Evolutionary conservation across 345 rosid species (phyloP), one percentile per base, ranked within the genome.

Genomic region (Brassica carinata): DNA sequence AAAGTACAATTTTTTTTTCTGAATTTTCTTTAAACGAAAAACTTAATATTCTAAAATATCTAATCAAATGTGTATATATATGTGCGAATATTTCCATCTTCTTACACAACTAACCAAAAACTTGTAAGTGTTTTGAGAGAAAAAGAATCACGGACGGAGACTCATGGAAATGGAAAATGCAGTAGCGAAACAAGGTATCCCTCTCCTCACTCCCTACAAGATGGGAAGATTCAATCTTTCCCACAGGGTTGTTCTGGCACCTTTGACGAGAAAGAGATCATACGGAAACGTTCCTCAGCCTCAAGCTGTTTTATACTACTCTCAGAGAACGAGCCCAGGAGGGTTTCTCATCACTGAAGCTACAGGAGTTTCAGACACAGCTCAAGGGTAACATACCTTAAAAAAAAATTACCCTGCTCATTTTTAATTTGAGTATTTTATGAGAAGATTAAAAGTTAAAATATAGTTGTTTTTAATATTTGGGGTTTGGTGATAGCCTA

Each of bases 331-430:
- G 2, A 73, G 87, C 0, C 74, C 83, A 51, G 94, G 92, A 2
- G 96, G 94, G 15, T 65, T 90, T 69, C 87, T 90, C 70, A 81
- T 92, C 59, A 0, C 88, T 7, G 95, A 90, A 82, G 90, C 87
- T 0, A 82, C 95, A 2, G 92, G 89, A 69, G 87, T 92, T 71
- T 89, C 93, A 33, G 87, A 87, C 73, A 89, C 93, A 66, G 91
- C 89, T 77, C 87, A 71, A 79, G 90, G 90, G 89, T 86, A 87
- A 55, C 34, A 34, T 34, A 8, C 43, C 34, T 31, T 3, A 31
- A 3, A 3, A 31, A 48, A 5, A 13, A 8, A 48, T 5, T 48
- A 10, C 43, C 1, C 18, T 65, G 34, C 58, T 30, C 19, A 1
- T 55, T 58, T 26, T 23, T 10, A 43, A 3, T 43, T 43, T 43